Percentiles rank a stretch among this genome's conserved stretches.
phyloP scores from a whole-genome alignment of 805 yeast genomes.

The Blastobotrys americana region DNA sequence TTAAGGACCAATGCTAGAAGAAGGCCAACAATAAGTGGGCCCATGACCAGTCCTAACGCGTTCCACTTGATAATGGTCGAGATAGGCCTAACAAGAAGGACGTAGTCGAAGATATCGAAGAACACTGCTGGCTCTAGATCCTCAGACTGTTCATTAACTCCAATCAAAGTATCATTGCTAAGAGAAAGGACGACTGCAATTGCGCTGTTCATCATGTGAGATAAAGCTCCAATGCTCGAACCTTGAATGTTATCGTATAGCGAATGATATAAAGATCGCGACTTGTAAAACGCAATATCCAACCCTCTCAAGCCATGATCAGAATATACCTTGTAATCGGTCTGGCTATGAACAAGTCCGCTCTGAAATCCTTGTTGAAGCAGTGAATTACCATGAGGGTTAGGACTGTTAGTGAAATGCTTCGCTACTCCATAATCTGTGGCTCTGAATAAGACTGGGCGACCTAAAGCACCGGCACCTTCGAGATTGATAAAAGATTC shows the following conservation, averaged over 20 bases:
- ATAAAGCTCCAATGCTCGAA: conserved; percentile 59
- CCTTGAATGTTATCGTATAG: conserved; percentile 58
- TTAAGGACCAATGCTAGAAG: conserved; percentile 29
- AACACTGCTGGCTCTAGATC: conserved; percentile 43
- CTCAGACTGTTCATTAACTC: conserved; percentile 21
- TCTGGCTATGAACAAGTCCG: conserved; percentile 66
- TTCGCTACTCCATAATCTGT: conserved; percentile 67
- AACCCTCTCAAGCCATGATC: conserved; percentile 67
- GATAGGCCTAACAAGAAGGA: conserved; percentile 48
- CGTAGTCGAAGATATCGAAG: conserved; percentile 56
- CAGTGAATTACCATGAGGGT: conserved; percentile 73
- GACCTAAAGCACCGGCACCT: conserved; percentile 90
- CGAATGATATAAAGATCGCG: conserved; percentile 81
- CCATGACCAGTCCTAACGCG: conserved; percentile 41
- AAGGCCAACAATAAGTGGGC: conserved; percentile 48
- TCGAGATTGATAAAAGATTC: conserved; percentile 66
- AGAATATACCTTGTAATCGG: conserved; percentile 74
- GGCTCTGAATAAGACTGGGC: conserved; percentile 75
- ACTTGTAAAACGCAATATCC: conserved; percentile 84
- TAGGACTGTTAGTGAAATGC: conserved; percentile 41
- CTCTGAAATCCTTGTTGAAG: conserved; percentile 80
- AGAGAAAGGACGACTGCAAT: conserved; percentile 50
- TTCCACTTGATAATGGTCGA: conserved; percentile 45
- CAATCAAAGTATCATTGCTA: conserved; percentile 34
- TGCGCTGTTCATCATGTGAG: conserved; percentile 77